phyloP scores from a whole-genome alignment of 2,329 filamentous ascomycete genomes.

The Penicillium sp. region DNA sequence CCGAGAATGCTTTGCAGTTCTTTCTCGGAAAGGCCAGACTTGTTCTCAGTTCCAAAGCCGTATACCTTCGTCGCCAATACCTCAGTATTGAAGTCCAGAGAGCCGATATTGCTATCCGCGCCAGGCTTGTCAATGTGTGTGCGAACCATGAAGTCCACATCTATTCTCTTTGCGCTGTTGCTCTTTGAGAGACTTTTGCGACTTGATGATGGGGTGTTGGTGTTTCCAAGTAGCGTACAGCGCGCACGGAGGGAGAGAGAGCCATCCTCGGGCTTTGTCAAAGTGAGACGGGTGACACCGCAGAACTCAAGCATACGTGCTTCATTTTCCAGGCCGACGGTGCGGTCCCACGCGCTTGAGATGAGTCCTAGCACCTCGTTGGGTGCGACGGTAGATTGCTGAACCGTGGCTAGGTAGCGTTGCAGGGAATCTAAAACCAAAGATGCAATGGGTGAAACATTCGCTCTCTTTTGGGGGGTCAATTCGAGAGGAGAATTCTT shows the following conservation, averaged over 20 bases:
- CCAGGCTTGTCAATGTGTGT: conserved; percentile 24
- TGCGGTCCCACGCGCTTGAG: conserved; percentile 46
- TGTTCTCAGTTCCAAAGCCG: conserved; percentile 36
- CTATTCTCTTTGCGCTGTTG: conserved; percentile 31
- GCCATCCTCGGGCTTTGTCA: conserved; percentile 29
- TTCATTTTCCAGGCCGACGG: conserved; percentile 44
- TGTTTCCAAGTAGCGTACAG: conserved; percentile 40
- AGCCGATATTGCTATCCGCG: conserved; percentile 23
- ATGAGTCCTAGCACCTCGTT: conserved; percentile 45
- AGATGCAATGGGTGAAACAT: conserved; percentile 39
- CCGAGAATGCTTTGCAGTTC: conserved; percentile 40
- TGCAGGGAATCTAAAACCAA: conserved; percentile 47
- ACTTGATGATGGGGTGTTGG: conserved; percentile 12
- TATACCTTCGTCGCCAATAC: conserved; percentile 44
- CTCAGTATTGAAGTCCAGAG: conserved; percentile 40
- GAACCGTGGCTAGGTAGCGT: conserved; percentile 37
- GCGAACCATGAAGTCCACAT: conserved; percentile 44
- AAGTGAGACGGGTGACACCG: conserved; percentile 44
- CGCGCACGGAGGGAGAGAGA: conserved; percentile 35
- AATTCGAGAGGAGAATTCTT: conserved; percentile 36
- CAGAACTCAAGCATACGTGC: conserved; percentile 47
- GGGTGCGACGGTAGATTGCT: conserved; percentile 37
- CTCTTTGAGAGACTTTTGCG: conserved; percentile 14
- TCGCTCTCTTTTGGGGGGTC: conserved; percentile 25
- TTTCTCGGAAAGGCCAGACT: conserved; percentile 33